Evolutionary conservation across 306 rosid species (phyloP).

Genomic region (Acacia melanoxylon): DNA sequence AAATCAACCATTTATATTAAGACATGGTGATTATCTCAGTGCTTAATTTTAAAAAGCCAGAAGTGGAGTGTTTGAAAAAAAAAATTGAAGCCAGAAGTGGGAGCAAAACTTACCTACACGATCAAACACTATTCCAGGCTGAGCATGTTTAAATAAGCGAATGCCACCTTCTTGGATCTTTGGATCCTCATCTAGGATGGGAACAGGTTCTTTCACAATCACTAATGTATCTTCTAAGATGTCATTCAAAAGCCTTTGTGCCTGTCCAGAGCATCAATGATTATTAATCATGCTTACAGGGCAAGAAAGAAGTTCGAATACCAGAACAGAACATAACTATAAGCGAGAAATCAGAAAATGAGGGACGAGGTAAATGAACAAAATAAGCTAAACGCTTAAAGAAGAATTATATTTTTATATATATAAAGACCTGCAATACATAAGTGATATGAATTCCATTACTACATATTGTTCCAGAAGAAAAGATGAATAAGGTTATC

Average conservation of each 20-base stretch:
- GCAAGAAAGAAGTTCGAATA: not conserved
- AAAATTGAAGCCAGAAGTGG: not conserved
- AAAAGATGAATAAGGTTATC: not conserved
- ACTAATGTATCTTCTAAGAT: conserved; percentile 65
- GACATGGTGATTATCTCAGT: not conserved
- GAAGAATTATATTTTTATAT: not conserved
- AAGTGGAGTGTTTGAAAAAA: not conserved
- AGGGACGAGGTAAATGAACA: not conserved
- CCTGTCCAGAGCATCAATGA: conserved; percentile 46
- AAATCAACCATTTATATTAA: conserved; percentile 15
- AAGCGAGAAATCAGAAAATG: conserved; percentile 3
- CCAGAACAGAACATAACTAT: conserved; percentile 25
- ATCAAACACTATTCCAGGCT: conserved; percentile 74
- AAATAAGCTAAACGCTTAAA: not conserved
- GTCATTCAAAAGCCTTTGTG: conserved; percentile 74
- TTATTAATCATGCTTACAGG: not conserved
- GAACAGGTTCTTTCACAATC: conserved; percentile 53
- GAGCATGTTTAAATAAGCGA: conserved; percentile 81
- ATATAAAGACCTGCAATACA: not conserved
- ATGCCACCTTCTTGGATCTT: conserved; percentile 49
- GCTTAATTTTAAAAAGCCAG: conserved; percentile 2
- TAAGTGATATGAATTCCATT: not conserved
- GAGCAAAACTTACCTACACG: conserved; percentile 48
- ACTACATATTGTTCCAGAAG: not conserved
- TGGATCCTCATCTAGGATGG: conserved; percentile 45